Conservation (phyloP, 2,329 filamentous ascomycete species). For the Clathrospora elynae region DNA sequence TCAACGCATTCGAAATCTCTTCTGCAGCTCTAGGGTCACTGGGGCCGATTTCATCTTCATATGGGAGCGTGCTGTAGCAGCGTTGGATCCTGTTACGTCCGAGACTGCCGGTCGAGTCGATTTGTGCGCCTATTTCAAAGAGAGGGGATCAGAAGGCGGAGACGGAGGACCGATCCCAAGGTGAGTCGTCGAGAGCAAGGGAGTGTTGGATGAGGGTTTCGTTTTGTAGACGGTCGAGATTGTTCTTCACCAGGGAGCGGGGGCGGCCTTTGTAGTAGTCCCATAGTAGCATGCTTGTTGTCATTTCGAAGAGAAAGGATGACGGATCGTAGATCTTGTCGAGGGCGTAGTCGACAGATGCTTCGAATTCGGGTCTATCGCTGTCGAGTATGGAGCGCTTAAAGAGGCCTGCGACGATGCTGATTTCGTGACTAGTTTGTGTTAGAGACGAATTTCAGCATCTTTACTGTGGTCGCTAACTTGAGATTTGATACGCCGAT, state of each 20-base stretch:
- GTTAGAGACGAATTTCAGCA: neutral
- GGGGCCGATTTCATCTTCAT: neutral
- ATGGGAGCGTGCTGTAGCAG: neutral
- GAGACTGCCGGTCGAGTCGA: constrained; percentile 5
- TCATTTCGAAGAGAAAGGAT: constrained; percentile 8
- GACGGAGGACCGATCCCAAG: constrained; percentile 9
- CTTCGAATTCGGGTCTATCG: constrained; percentile 1
- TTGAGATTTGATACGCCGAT: constrained; percentile 12
- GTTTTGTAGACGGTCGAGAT: constrained; percentile 3
- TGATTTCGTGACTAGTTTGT: constrained; percentile 3
- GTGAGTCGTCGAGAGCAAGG: neutral
- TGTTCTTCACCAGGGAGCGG: constrained; percentile 2
- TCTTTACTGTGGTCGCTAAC: constrained; percentile 1
- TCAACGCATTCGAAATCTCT: constrained; percentile 3
- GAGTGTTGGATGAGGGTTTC: constrained; percentile 2
- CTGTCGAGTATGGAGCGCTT: constrained; percentile 4
- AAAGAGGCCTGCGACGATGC: constrained; percentile 5
- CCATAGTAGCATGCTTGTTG: constrained; percentile 10
- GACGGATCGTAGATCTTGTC: constrained; percentile 6
- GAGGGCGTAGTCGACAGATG: constrained; percentile 4
- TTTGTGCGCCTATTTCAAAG: constrained; percentile 1
- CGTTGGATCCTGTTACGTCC: constrained; percentile 7
- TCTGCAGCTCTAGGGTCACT: neutral
- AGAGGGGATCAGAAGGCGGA: constrained; percentile 3
- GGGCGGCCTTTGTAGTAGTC: constrained; percentile 7